These are phyloP conservation scores for Acorus gramineus DNA, from an alignment of 106 monocot species.

Conservation along the genomic window DNA sequence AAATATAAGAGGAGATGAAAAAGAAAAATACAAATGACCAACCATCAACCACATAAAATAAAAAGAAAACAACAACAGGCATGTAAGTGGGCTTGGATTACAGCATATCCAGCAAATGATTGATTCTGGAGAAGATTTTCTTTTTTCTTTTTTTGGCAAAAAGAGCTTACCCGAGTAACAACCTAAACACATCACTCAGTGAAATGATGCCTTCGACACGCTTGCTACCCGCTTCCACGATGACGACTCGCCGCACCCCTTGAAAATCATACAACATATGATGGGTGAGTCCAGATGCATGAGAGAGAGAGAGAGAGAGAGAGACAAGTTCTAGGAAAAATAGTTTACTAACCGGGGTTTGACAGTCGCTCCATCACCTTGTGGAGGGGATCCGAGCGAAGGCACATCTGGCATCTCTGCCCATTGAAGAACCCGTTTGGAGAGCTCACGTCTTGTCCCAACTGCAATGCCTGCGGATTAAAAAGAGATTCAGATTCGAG, in stretches of 20 bases:
- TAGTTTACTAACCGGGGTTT: conserved; percentile 48
- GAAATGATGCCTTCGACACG: conserved; percentile 60
- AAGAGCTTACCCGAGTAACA: conserved; percentile 30
- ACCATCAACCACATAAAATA: no score
- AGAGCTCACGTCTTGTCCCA: conserved; percentile 63
- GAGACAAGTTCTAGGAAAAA: neutral
- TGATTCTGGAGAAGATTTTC: no score
- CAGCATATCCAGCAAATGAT: no score
- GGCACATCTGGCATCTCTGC: conserved; percentile 96
- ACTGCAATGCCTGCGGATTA: conserved; percentile 64
- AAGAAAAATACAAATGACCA: no score
- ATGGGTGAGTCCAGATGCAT: neutral
- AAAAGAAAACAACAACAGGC: no score
- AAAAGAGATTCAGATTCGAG: neutral
- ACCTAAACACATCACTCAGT: conserved; percentile 55
- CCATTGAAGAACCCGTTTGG: conserved; percentile 51
- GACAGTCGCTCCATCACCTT: conserved; percentile 90
- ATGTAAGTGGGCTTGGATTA: no score
- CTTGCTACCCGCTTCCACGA: conserved; percentile 71
- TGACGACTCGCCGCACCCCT: conserved; percentile 51
- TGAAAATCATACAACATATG: neutral
- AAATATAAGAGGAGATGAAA: no score
- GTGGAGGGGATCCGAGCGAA: conserved; percentile 61
- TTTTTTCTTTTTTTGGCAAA: no score
- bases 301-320: neutral